These are phyloP conservation scores for Cavenderia fasciculata DNA, from an alignment of 78 protist genomes.

Conservation along the genomic window DNA sequence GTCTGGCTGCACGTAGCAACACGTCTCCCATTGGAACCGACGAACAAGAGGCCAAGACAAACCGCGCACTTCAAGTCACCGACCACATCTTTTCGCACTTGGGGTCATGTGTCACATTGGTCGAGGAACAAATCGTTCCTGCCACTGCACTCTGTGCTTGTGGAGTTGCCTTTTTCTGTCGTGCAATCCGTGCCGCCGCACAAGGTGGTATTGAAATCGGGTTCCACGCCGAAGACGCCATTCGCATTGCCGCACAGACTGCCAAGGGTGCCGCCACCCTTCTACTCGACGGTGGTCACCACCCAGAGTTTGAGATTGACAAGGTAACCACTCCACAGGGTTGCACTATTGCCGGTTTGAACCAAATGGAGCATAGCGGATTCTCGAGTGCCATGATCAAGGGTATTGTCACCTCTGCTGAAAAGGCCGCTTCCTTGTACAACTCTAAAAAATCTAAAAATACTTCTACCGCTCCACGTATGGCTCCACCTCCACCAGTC, in stretches of 20 bases:
- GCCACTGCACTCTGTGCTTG: constrained; percentile 84
- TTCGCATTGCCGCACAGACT: constrained; percentile 76
- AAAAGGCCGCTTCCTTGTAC: constrained; percentile 71
- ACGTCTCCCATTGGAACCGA: not conserved
- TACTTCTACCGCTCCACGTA: too few relatives aligned
- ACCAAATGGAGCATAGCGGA: constrained; percentile 79
- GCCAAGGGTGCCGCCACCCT: constrained; percentile 81
- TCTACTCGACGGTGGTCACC: constrained; percentile 30
- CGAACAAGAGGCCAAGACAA: not conserved
- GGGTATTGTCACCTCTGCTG: constrained; percentile 80
- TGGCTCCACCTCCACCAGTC: too few relatives aligned
- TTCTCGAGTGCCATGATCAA: constrained; percentile 79
- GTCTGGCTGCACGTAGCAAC: constrained; percentile 48
- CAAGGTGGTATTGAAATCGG: constrained; percentile 84
- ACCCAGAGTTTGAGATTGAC: constrained; percentile 76
- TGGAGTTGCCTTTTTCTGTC: constrained; percentile 78
- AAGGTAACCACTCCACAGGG: constrained; percentile 63
- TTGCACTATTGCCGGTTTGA: constrained; percentile 80
- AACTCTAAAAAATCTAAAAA: constrained; percentile 25
- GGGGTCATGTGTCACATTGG: constrained; percentile 28
- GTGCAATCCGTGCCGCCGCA: constrained; percentile 79
- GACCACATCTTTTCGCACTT: constrained; percentile 34
- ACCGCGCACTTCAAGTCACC: constrained; percentile 22
- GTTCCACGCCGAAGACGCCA: constrained; percentile 77
- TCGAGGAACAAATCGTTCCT: constrained; percentile 79